Evolutionary conservation across 1,284 basidiomycete genomes (phyloP), one percentile per base, ranked within the genome.

Genomic region (Cystobasidiaceae sp.): DNA sequence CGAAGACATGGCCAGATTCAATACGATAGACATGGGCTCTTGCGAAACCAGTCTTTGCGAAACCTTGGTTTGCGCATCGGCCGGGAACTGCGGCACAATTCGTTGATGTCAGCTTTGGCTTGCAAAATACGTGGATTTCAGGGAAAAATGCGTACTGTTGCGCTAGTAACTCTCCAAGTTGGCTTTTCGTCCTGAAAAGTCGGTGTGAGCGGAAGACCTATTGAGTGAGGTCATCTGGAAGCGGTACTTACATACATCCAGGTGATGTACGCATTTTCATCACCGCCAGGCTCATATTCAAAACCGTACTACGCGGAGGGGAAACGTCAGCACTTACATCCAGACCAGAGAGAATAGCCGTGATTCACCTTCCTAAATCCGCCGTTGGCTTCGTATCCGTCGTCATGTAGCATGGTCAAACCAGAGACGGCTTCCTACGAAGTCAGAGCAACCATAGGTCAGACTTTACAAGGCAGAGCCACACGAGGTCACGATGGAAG

Each of bases 1-100:
- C 23, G 79, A 77, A 2, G 89, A 91, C 76, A 93, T 85, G 56
- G 89, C 90, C 73, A 94, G 78, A 75, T 91, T 90, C 65, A 83
- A 78, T 70, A 93, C 84, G 72, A 93, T 81, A 75, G 90, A 86
- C 84, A 75, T 74, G 3, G 74, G 74, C 67, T 74, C 70, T 46
- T 68, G 55, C 17, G 68, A 70, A 21, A 71, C 66, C 25, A 66
- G 25, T 17, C 55, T 27, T 45, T 68, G 63, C 0, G 57, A 61
- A 34, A 71, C 67, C 30, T 68, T 49, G 17, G 59, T 58, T 7
- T 37, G 27, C 27, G 58, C 27, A 44, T 68, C 64, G 23, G 68
- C 54, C 2, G 45, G 52, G 37, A 69, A 61, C 63, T 58, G 34
- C 34, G 32, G 32, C 33, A 28, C 15, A 13, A n/a, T 7, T 5